A percentile compares a stretch with the other conserved stretches of the same genome.
Evolutionary conservation across 306 rosid species (phyloP).

Genomic region (Rubus parviflorus): DNA sequence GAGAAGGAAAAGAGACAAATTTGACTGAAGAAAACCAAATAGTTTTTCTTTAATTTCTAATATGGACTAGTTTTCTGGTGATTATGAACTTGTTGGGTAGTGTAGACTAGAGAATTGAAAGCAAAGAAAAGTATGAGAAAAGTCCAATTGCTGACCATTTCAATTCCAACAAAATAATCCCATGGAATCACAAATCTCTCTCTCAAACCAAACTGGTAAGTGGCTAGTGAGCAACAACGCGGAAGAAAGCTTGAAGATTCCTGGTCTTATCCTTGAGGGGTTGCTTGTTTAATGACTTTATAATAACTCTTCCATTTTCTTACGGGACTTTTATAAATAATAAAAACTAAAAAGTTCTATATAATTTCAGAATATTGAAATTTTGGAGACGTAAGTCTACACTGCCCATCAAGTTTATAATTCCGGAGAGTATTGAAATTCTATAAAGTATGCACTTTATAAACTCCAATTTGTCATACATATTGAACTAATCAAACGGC

Average conservation of each 20-base stretch:
- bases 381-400: no score
- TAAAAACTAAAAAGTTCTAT: no score
- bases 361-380: no score
- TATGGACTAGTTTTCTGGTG: conserved; percentile 23
- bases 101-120: not conserved
- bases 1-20: conserved; percentile 31
- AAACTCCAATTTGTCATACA: no score
- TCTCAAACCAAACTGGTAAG: not conserved
- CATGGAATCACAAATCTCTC: not conserved
- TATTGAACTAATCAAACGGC: no score
- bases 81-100: not conserved
- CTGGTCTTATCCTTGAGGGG: conserved; percentile 7
- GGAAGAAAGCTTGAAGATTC: conserved; percentile 58
- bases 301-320: not conserved
- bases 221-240: conserved; percentile 40
- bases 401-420: no score
- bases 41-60: not conserved
- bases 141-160: conserved; percentile 41
- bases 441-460: no score
- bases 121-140: not conserved
- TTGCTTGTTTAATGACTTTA: conserved; percentile 2
- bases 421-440: no score
- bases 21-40: conserved; percentile 35
- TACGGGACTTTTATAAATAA: no score
- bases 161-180: conserved; percentile 6